Evolutionary conservation across 2,329 filamentous ascomycete species (phyloP).

Genomic region (Colletotrichum ledebouriae): DNA sequence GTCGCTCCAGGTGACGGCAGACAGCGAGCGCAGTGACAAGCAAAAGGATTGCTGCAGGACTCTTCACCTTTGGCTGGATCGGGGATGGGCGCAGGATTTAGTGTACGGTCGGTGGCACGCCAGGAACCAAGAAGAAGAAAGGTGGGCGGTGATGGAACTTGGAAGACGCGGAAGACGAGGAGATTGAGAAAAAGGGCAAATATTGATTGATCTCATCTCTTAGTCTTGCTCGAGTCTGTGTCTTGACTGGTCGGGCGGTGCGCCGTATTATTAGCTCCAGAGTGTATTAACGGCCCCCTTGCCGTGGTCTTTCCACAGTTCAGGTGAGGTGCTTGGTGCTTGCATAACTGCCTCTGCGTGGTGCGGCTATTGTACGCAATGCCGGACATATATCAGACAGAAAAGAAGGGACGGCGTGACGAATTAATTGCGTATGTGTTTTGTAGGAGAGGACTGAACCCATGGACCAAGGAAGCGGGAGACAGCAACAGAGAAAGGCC

Average conservation of each 20-base stretch:
- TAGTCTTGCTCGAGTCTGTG: slow-evolving; percentile 3
- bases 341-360: slow-evolving; percentile 20
- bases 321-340: not conserved
- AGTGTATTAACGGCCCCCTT: slow-evolving; percentile 17
- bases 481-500: not conserved
- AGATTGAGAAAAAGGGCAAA: slow-evolving; percentile 12
- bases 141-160: slow-evolving; percentile 1
- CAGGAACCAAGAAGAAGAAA: slow-evolving; percentile 4
- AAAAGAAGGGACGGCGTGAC: slow-evolving; percentile 10
- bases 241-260: slow-evolving; percentile 24
- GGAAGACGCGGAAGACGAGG: slow-evolving; percentile 18
- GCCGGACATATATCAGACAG: slow-evolving; percentile 16
- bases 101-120: slow-evolving; percentile 13
- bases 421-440: slow-evolving; percentile 18
- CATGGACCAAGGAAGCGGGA: slow-evolving; percentile 15
- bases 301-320: not conserved
- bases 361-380: slow-evolving; percentile 12
- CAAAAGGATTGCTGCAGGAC: slow-evolving; percentile 2
- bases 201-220: slow-evolving; percentile 35
- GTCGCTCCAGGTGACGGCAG: slow-evolving; percentile 25
- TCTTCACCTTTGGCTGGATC: slow-evolving; percentile 16
- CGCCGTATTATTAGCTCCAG: slow-evolving; percentile 28
- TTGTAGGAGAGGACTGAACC: slow-evolving; percentile 13
- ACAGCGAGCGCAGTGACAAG: slow-evolving; percentile 2
- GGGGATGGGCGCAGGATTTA: slow-evolving; percentile 24